Evolutionary conservation across 129 eudicot species (phyloP), one percentile per base, ranked within the genome.

Genomic region (Chrysanthemum seticuspe): DNA sequence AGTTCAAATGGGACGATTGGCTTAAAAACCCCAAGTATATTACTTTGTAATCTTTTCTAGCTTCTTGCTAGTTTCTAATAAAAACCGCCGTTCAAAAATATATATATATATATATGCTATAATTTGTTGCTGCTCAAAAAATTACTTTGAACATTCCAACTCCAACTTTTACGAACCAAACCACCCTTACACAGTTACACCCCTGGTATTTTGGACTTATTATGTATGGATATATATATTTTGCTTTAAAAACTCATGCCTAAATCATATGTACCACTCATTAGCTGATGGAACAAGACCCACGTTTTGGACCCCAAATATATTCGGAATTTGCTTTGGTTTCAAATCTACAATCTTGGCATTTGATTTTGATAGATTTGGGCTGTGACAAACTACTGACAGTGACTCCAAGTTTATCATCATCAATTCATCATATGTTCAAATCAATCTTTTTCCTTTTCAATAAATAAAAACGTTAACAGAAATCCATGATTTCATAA

Each of bases 301-400:
- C 55, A 18, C 18, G 40, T 36, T 12, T 71, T 44, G 76, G 67
- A 72, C 76, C 76, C 76, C 57, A 58, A 59, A 40, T 72, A 67
- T 72, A 21, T 44, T 45, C 19, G 66, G 19, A 72, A 57, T 57
- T 57, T 19, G 36, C 57, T 57, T 69, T 69, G 19, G 51, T 27
- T 27, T 69, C 15, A 69, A 52, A 52, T 69, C 29, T 53, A 21
- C 10, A 27, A 53, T 69, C 49, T 29, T 53, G 23, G 29, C 49
- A 27, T 72, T 57, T 3, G 56, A 45, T 47, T 59, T 57, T 58
- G 14, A 57, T 55, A 45, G 57, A 72, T 58, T 21, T 72, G 76
- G 75, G 76, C 45, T 21, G 57, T 72, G 76, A 59, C n/a, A 23
- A 21, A n/a, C n/a, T n/a, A 13, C 45, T 72, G 76, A 59, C n/a